Percentiles rank a stretch among this genome's conserved stretches.
Conservation (phyloP, 305 asterid species). For the Fraxinus floribunda region DNA sequence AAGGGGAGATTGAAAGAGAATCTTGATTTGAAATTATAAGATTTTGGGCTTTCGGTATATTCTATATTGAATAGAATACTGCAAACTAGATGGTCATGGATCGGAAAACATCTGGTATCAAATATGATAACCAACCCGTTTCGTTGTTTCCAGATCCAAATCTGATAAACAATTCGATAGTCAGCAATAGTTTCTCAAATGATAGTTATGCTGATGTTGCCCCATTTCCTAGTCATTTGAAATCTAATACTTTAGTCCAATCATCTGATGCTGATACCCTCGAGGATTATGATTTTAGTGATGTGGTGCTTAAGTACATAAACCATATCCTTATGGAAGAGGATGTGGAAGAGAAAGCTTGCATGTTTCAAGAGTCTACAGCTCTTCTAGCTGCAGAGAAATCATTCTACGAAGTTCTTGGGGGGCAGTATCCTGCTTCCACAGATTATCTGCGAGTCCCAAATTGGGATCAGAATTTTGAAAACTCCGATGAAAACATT, state of each 20-base stretch:
- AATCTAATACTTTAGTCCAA: constrained; percentile 27
- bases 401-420: constrained; percentile 69
- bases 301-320: constrained; percentile 65
- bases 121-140: constrained; percentile 25
- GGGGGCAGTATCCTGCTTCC: constrained; percentile 45
- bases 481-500: constrained; percentile 22
- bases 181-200: constrained; percentile 18
- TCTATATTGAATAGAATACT: constrained; percentile 15
- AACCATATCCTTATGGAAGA: constrained; percentile 79
- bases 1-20: not conserved
- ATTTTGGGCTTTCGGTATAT: constrained; percentile 20
- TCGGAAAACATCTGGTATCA: constrained; percentile 41
- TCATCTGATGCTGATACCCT: constrained; percentile 37
- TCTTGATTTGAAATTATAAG: constrained; percentile 11
- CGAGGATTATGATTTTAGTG: constrained; percentile 76
- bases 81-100: constrained; percentile 48
- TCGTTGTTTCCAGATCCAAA: constrained; percentile 28
- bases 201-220: constrained; percentile 18
- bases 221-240: constrained; percentile 22
- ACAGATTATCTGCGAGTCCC: constrained; percentile 26
- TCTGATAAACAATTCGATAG: constrained; percentile 29
- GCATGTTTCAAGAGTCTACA: constrained; percentile 65
- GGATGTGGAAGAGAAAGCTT: constrained; percentile 63
- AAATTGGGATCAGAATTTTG: constrained; percentile 19
- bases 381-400: constrained; percentile 82